Base-by-base conservation (phyloP, 768 basidiomycete genomes). In the Termitomyces sp. region DNA sequence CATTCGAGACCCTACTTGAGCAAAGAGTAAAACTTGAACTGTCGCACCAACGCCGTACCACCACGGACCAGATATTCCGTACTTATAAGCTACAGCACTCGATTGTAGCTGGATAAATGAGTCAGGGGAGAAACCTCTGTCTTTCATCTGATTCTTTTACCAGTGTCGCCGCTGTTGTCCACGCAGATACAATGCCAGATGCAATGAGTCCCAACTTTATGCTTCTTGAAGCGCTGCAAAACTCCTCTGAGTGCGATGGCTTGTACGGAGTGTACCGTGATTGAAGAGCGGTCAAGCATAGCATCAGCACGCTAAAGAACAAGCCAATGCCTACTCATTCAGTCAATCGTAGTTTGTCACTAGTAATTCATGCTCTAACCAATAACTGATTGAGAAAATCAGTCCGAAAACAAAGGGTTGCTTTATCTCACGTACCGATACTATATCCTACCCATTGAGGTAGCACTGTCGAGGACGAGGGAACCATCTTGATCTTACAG, bases 171-270 rank as follows among this genome's bases (percentile, higher is more conserved):
- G 88, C 88, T 77, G 87, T 90, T n/a, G 92, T 94, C 92, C 93
- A 95, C 0, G 94, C 92, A 20, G 86, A 88, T 22, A 96, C 93
- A 58, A 97, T 95, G 1, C 94, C 94, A 30, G 91, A 85, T 0
- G 94, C 93, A 58, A 97, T 94, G 46, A 98, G 77, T 13, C 94
- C 94, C 8, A 95, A 92, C 63, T 94, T 94, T 55, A 96, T 82
- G 56, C 86, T 87, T 33, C 91, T 79, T 1, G 88, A 91, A 8
- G 91, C 90, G 60, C 84, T 88, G 54, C 84, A 87, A 63, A 92
- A 92, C 66, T 92, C 90, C 69, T 94, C 92, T 0, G 92, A 85
- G 59, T 80, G 87, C 58, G 82, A 83, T 18, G 88, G 86, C 4
- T 90, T 90, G 68, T 86, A 90, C 0, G 82, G 78, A 0, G 94